Evolutionary conservation across 2,329 filamentous ascomycete genomes (phyloP), one percentile per base, ranked within the genome.

Genomic region (Penicillium fuscoglaucum): DNA sequence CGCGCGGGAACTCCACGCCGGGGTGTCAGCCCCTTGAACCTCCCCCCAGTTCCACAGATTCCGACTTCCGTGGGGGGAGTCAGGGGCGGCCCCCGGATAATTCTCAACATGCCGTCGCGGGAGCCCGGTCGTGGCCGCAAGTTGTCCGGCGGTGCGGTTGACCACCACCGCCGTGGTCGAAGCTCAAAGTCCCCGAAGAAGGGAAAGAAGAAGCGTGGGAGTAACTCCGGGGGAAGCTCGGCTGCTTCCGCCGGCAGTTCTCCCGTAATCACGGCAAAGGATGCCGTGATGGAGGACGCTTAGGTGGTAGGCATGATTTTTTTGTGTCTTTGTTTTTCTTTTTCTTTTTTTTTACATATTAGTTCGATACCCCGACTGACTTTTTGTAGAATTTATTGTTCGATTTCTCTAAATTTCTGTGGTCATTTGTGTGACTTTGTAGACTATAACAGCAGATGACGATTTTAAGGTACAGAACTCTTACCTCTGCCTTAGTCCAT

Each of bases 101-200:
- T 43, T 8, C 28, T 55, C n/a, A 39, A 28, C 15, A 35, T 57
- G 44, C 26, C 44, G 29, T n/a, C 29, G 15, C 47, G 17, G 24
- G 47, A 45, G 6, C 19, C 37, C 19, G 13, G n/a, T 19, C 47
- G 24, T 9, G 47, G 19, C 5, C 47, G 47, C 12, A 52, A 45
- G 24, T 31, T 37, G 28, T 52, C 31, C 4, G 54, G 48, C 15
- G 47, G 29, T 35, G 28, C 15, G 35, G 37, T 40, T 19, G 52
- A 49, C 17, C 35, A 26, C 40, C 21, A 46, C 29, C 19, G 41
- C 40, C 31, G 35, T 12, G 53, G 39, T 26, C 45, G 29, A n/a
- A n/a, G 33, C 13, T 51, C 47, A 28, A 56, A 13, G 13, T 52
- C 54, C 8, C 54, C 48, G 2, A 57, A 52, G 39, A 57, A 57